Percentiles rank a stretch among this genome's conserved stretches.
These are phyloP conservation scores for Trametes meyenii DNA, from an alignment of 768 basidiomycete genomes.

Conservation along the genomic window DNA sequence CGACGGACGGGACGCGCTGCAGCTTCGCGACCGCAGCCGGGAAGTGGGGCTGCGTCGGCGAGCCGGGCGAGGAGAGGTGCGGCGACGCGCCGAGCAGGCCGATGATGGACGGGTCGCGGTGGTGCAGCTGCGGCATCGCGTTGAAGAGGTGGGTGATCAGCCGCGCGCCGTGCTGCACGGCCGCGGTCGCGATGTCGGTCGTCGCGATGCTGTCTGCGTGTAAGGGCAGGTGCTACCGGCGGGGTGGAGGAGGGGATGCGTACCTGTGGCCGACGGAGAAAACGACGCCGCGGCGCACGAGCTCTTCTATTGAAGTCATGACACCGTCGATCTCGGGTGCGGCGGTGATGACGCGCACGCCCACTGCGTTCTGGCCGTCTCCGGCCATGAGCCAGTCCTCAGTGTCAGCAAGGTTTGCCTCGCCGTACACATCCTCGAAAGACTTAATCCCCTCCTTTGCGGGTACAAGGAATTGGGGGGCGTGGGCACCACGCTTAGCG, in stretches of 20 bases:
- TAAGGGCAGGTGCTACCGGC: conserved; percentile 6
- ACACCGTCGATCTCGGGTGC: conserved; percentile 89
- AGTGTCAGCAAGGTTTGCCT: conserved; percentile 58
- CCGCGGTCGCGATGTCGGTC: conserved; percentile 70
- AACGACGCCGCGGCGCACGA: conserved; percentile 65
- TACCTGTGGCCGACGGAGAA: conserved; percentile 93
- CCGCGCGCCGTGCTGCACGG: conserved; percentile 73
- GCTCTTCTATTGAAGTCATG: conserved; percentile 62
- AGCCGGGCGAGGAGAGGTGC: conserved; percentile 38
- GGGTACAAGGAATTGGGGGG: conserved; percentile 61
- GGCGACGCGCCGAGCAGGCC: conserved; percentile 82
- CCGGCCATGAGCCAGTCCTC: conserved; percentile 69
- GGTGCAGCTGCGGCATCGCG: conserved; percentile 88
- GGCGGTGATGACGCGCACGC: conserved; percentile 80
- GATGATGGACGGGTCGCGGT: conserved; percentile 90
- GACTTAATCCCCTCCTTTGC: conserved; percentile 66
- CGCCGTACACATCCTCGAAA: conserved; percentile 77
- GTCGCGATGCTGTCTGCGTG: conserved; percentile 60
- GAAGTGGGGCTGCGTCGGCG: conserved; percentile 23
- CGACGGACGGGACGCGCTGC: conserved; percentile 24
- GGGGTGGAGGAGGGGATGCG: conserved; percentile 11
- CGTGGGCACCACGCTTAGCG: conserved; percentile 84
- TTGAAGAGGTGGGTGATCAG: conserved; percentile 94
- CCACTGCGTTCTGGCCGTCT: conserved; percentile 41
- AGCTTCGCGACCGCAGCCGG: conserved; percentile 20